Evolutionary conservation across 2,329 filamentous ascomycete genomes (phyloP), one percentile per base, ranked within the genome.

Genomic region (Cladophialophora chaetospira): DNA sequence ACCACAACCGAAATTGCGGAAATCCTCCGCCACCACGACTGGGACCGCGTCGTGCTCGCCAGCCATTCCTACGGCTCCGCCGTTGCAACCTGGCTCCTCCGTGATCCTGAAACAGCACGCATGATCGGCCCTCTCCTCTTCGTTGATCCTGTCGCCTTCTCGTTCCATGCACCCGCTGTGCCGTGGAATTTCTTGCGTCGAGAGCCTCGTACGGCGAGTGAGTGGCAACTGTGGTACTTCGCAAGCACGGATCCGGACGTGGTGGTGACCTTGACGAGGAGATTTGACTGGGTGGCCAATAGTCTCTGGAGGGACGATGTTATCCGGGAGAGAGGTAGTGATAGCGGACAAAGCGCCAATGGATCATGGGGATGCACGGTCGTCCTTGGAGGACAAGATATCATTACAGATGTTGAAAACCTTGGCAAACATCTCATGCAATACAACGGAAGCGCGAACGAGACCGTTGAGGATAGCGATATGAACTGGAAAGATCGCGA

Each of bases 261-360:
- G 2, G 81, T 86, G 6, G 79, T 86, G 53, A 83, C 82, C 8
- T 73, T 90, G 1, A 81, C 80, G 0, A 74, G 87, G 2, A 79
- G 85, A 64, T 89, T 90, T 72, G 88, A 88, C 70, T 90, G 87
- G 87, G 77, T 77, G 25, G 80, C 89, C 62, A 88, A 86, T 62
- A 82, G 87, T 31, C 72, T 88, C 4, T 90, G 87, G 87, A 84
- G 82, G 63, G 83, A 88, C 45, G 84, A 88, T 31, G 13, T 58
- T 6, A 13, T 33, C 29, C 8, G 29, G 61, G 79, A 28, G 68
- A 21, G 21, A 25, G 4, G 50, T 10, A 19, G 26, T 5, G 19
- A 11, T 45, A 23, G 13, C n/a, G 19, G 29, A 19, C 8, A 45
- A n/a, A 25, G 38, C 13, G 29, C 8, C 13, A n/a, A 23, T 8